Evolutionary conservation across 306 rosid genomes (phyloP).

Genomic region (Cicer chorassanicum): DNA sequence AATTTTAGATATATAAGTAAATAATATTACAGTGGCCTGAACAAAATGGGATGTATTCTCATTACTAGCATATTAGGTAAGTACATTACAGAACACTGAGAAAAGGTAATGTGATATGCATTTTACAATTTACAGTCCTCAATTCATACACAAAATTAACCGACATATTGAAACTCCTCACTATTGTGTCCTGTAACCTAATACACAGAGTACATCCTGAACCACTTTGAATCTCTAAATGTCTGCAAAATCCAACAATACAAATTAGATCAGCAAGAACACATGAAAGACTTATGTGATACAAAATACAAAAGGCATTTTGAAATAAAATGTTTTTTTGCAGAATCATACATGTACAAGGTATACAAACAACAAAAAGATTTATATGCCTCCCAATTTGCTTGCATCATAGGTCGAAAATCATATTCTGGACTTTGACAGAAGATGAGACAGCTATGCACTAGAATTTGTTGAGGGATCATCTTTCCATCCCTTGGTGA

Average conservation of each 20-base stretch:
- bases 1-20: not conserved
- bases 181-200: conserved; percentile 55
- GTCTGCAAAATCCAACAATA: conserved; percentile 65
- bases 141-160: conserved; percentile 50
- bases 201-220: conserved; percentile 52
- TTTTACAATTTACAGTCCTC: conserved; percentile 45
- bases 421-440: conserved; percentile 44
- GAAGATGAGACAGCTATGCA: conserved; percentile 50
- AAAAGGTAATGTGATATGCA: conserved; percentile 44
- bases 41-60: conserved; percentile 48
- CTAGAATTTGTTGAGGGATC: conserved; percentile 68
- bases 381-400: conserved; percentile 56
- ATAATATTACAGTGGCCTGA: conserved; percentile 29
- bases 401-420: conserved; percentile 52
- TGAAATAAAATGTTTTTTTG: conserved; percentile 35
- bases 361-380: conserved; percentile 58
- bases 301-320: conserved; percentile 9
- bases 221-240: conserved; percentile 58
- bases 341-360: conserved; percentile 80
- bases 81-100: conserved; percentile 42
- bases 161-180: conserved; percentile 49
- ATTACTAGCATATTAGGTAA: conserved; percentile 41
- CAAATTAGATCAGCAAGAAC: conserved; percentile 42
- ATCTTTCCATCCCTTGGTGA: conserved; percentile 88
- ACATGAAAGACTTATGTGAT: not conserved